Base-by-base conservation (phyloP, 345 rosid genomes). In the Passiflora organensis region DNA sequence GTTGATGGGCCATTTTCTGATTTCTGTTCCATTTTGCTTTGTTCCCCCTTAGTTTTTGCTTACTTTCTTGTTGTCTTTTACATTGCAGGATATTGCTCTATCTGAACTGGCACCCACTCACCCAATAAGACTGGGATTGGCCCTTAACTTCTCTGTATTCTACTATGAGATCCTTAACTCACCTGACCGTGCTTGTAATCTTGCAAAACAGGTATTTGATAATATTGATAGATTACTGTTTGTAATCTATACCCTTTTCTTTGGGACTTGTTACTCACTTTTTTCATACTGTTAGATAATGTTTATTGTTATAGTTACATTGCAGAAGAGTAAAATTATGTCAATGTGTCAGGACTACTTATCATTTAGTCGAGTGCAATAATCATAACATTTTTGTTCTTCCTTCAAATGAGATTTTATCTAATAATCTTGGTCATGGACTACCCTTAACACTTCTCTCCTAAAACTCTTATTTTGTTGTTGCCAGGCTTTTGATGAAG, bases 111-210 rank as follows among this genome's bases (percentile, higher is more conserved):
- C 98, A 63, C 89, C 98, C 13, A 91, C 98, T 53, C 98, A 91
- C 78, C 96, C 98, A 5, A 88, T 91, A 54, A 82, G 90, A 72
- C 82, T 93, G 70, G 99, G 99, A 45, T 96, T 93, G 55, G 97
- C 99, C 14, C 96, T 93, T 45, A 91, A 91, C 80, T 91, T 91
- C 84, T 91, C 98, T 17, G 98, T 91, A 17, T 91, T 91, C 76
- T 91, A 87, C 71, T 91, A 91, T 71, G 98, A 91, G 82, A 91
- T 91, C 58, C 96, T 91, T 42, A 91, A 86, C 82, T 91, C 98
- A 43, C 94, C 98, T 47, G 98, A 91, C 58, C 93, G 96, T 28
- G 98, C 98, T 1, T 91, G 98, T 71, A 83, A 65, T 69, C 98
- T 91, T 22, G 98, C 96, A 2, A 91, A 91, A 69, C 93, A 84